Evolutionary conservation across 2,329 filamentous ascomycete genomes (phyloP), one percentile per base, ranked within the genome.

Genomic region (Ilyonectria destructans): DNA sequence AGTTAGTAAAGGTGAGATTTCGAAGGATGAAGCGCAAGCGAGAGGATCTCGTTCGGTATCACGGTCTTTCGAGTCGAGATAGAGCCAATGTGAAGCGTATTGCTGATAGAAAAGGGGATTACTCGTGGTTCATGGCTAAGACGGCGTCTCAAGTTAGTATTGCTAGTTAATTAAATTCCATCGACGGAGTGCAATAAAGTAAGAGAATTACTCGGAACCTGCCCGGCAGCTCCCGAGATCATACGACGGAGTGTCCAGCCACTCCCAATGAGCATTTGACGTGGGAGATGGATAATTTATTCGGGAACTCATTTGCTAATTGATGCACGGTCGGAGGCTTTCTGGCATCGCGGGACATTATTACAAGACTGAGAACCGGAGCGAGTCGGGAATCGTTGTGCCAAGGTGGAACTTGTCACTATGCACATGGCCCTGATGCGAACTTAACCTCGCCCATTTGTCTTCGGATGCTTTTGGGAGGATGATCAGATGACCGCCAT

Each of bases 261-360:
- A n/a, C 2, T 4, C 6, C 52, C 5, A 10, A 19, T 15, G 13
- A 13, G 19, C 10, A 33, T 54, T 12, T 21, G 48, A 40, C 21
- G 17, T 15, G 40, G 15, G 23, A 21, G n/a, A 33, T 35, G 12
- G 10, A 45, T 33, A n/a, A 19, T 21, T n/a, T 56, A 49, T 13
- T 29, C 9, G 48, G 52, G 35, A 23, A 29, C 46, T 35, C n/a
- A 19, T 6, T 54, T 33, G 13, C 26, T 17, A 33, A 21, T 21
- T 35, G 6, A 21, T 59, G 62, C 37, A 52, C 37, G 26, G n/a
- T 57, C 63, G 63, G 63, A 62, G 33, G 63, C 51, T 66, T 65
- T 65, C 13, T 31, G 19, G 13, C 8, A 23, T 6, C 29, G 29
- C 21, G 31, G 31, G 31, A 21, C n/a, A 2, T 33, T 7, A 21